These are phyloP conservation scores for Aspergillus taichungensis DNA, from an alignment of 495 filamentous ascomycete species.

Conservation along the genomic window DNA sequence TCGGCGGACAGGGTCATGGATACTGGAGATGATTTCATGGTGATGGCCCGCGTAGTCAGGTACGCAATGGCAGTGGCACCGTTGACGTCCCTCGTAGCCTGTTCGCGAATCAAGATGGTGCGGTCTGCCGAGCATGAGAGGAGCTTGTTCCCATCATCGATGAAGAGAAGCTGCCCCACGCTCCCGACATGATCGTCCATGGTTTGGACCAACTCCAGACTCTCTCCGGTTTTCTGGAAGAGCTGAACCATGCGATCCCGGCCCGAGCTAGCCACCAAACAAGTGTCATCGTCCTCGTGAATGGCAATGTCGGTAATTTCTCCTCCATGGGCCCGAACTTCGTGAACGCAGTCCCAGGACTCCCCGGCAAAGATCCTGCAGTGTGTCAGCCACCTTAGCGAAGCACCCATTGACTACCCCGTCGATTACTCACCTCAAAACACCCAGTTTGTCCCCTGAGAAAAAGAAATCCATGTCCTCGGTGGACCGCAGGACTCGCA, in stretches of 20 bases:
- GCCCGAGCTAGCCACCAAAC: slow-evolving; percentile 67
- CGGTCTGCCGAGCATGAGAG: slow-evolving; percentile 86
- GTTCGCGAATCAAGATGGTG: slow-evolving; percentile 67
- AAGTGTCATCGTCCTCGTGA: slow-evolving; percentile 23
- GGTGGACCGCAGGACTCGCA: slow-evolving; percentile 59
- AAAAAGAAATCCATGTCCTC: slow-evolving; percentile 55
- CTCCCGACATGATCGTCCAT: slow-evolving; percentile 71
- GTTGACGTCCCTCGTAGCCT: slow-evolving; percentile 56
- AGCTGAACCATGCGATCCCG: slow-evolving; percentile 87
- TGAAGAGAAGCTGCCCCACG: slow-evolving; percentile 54
- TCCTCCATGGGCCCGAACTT: slow-evolving; percentile 74
- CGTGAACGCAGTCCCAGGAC: slow-evolving; percentile 43
- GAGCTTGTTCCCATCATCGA: slow-evolving; percentile 56
- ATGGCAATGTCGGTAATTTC: slow-evolving; percentile 80
- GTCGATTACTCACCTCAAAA: slow-evolving; percentile 50
- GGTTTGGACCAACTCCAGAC: slow-evolving; percentile 58
- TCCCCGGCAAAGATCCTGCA: slow-evolving; percentile 36
- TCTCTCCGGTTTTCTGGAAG: slow-evolving; percentile 51
- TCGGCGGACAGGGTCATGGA: slow-evolving; percentile 65
- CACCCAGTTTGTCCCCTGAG: slow-evolving; percentile 76
- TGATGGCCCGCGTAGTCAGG: slow-evolving; percentile 63
- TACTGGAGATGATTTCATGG: slow-evolving; percentile 74
- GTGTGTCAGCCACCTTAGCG: slow-evolving; percentile 10
- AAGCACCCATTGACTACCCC: slow-evolving; percentile 6
- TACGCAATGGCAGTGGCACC: slow-evolving; percentile 64